These are phyloP conservation scores for Casuarina equisetifolia DNA, from an alignment of 306 rosid genomes.

Conservation along the genomic window DNA sequence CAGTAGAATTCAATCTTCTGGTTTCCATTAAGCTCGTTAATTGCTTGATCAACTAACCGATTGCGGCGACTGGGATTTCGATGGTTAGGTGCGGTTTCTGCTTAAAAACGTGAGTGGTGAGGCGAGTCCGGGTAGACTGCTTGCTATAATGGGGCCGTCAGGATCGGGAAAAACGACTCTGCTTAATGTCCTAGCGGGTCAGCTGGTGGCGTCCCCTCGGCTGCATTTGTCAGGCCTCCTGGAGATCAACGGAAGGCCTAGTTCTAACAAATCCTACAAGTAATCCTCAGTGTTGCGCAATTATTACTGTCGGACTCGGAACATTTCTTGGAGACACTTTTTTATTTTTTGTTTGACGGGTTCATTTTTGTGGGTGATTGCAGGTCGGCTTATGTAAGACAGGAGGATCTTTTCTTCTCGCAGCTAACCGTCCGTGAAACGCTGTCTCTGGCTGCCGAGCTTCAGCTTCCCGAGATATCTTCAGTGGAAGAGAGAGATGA, in stretches of 20 bases:
- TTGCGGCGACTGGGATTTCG: neutral
- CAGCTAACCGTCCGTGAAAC: conserved; percentile 94
- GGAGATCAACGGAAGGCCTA: conserved; percentile 74
- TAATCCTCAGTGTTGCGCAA: conserved; percentile 28
- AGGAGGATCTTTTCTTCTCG: conserved; percentile 91
- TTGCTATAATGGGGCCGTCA: conserved; percentile 98
- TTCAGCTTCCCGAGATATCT: conserved; percentile 67
- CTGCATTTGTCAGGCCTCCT: conserved; percentile 68
- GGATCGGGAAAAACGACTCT: conserved; percentile 96
- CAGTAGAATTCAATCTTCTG: neutral
- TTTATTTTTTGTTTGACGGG: conserved; percentile 5
- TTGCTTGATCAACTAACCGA: neutral
- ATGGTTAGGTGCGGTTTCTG: conserved; percentile 63
- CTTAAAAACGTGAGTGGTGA: conserved; percentile 76
- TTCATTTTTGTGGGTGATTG: conserved; percentile 19
- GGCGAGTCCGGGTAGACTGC: conserved; percentile 80
- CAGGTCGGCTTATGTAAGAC: conserved; percentile 93
- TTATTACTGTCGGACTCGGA: conserved; percentile 1
- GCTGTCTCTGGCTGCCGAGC: conserved; percentile 75
- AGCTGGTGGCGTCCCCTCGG: conserved; percentile 63
- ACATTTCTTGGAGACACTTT: conserved; percentile 3
- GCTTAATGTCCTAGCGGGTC: conserved; percentile 85
- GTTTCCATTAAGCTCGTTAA: neutral
- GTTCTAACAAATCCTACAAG: conserved; percentile 64
- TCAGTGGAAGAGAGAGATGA: conserved; percentile 72